These are phyloP conservation scores for Ceratobasidium sp. DNA, from an alignment of 1,284 basidiomycete species.

Conservation along the genomic window DNA sequence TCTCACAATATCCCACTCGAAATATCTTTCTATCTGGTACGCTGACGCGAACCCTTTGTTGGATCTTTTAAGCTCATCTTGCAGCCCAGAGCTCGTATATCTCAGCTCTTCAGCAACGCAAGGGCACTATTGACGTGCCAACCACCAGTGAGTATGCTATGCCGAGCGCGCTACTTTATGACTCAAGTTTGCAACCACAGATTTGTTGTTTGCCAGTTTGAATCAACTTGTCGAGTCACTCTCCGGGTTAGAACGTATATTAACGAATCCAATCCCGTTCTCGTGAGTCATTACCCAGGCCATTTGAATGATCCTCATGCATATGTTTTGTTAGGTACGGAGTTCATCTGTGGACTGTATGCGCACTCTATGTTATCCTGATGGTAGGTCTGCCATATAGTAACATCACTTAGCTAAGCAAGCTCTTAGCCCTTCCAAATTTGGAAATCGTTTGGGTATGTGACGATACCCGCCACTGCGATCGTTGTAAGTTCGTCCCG, in stretches of 20 bases:
- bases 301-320: constrained; percentile 20
- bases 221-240: constrained; percentile 75
- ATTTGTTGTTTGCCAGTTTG: constrained; percentile 66
- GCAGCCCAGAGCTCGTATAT: constrained; percentile 77
- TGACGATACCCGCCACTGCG: constrained; percentile 69
- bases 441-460: constrained; percentile 69
- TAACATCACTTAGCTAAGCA: neutral
- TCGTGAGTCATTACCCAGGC: constrained; percentile 67
- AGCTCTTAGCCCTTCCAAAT: constrained; percentile 73
- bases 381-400: constrained; percentile 58
- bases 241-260: constrained; percentile 78
- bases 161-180: too few relatives aligned
- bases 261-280: constrained; percentile 85
- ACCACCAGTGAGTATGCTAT: constrained; percentile 62
- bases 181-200: too few relatives aligned
- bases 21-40: constrained; percentile 77
- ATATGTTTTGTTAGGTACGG: constrained; percentile 64
- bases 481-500: constrained; percentile 48
- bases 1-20: constrained; percentile 81
- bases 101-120: constrained; percentile 69
- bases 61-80: too few relatives aligned
- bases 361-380: constrained; percentile 64
- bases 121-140: constrained; percentile 72
- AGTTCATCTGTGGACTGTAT: constrained; percentile 74
- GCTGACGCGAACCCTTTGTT: too few relatives aligned